These are phyloP conservation scores for Ganoderma boninense DNA, from an alignment of 1,284 basidiomycete species.

Conservation along the genomic window DNA sequence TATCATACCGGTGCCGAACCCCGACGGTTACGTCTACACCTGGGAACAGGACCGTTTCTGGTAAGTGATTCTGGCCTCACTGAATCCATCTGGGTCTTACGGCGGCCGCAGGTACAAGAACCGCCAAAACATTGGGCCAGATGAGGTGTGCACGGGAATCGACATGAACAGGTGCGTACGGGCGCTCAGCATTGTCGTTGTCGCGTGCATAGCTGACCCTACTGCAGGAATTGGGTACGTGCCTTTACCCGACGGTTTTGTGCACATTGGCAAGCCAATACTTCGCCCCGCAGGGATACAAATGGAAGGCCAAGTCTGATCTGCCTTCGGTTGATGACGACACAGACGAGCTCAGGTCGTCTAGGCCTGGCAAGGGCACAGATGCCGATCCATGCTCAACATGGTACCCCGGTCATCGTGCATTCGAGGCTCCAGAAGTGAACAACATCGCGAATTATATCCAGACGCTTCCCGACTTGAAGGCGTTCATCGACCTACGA, in stretches of 20 bases:
- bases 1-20: constrained; percentile 83
- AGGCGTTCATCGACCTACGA: constrained; percentile 79
- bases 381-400: constrained; percentile 68
- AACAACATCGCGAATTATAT: constrained; percentile 80
- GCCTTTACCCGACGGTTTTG: not conserved
- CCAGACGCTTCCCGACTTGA: constrained; percentile 57
- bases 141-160: constrained; percentile 69
- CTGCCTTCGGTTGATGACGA: constrained; percentile 32
- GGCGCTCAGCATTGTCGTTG: not conserved
- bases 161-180: constrained; percentile 75
- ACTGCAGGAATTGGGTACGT: constrained; percentile 42
- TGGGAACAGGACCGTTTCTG: constrained; percentile 78
- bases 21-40: constrained; percentile 77
- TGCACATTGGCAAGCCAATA: not conserved
- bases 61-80: constrained; percentile 41
- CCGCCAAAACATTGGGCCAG: constrained; percentile 62
- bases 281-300: constrained; percentile 55
- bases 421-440: constrained; percentile 83
- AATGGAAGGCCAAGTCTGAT: constrained; percentile 59
- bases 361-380: constrained; percentile 40
- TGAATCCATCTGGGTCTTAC: not conserved
- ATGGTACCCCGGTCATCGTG: constrained; percentile 74
- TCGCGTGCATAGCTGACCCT: constrained; percentile 3
- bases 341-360: constrained; percentile 31
- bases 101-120: constrained; percentile 71